Conservation (phyloP, 2,329 filamentous ascomycete species). For the Claviceps africana region DNA sequence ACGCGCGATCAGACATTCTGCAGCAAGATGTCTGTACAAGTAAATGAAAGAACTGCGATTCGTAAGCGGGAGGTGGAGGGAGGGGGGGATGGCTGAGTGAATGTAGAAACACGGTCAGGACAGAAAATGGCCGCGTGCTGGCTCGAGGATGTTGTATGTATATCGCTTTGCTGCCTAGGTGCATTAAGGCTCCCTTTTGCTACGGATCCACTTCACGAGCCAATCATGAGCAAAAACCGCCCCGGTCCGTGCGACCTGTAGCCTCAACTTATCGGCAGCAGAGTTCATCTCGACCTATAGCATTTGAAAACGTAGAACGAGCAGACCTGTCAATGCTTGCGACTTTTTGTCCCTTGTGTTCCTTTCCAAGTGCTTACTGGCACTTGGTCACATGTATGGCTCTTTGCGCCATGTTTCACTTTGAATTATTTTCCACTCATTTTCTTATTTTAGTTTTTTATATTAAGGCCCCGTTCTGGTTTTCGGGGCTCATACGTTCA, state of each 20-base stretch:
- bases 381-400: not conserved
- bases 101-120: not conserved
- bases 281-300: not conserved
- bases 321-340: not conserved
- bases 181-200: not conserved
- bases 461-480: not conserved
- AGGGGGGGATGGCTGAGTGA: not conserved
- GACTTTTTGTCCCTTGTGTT: not conserved
- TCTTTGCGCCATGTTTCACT: not conserved
- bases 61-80: not conserved
- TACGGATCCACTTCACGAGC: not conserved
- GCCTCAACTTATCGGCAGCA: not conserved
- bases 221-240: not conserved
- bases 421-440: too few relatives aligned
- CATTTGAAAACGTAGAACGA: not conserved
- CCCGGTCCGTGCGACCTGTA: not conserved
- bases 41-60: not conserved
- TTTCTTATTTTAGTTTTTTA: too few relatives aligned
- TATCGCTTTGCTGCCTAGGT: not conserved
- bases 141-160: not conserved
- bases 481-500: not conserved
- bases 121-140: not conserved
- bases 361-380: not conserved
- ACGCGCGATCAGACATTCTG: slow-evolving; percentile 34
- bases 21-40: not conserved